A percentile compares a stretch with the other conserved stretches of the same genome.
Conservation (phyloP, 2,329 filamentous ascomycete species). For the Alternaria gaisen region DNA sequence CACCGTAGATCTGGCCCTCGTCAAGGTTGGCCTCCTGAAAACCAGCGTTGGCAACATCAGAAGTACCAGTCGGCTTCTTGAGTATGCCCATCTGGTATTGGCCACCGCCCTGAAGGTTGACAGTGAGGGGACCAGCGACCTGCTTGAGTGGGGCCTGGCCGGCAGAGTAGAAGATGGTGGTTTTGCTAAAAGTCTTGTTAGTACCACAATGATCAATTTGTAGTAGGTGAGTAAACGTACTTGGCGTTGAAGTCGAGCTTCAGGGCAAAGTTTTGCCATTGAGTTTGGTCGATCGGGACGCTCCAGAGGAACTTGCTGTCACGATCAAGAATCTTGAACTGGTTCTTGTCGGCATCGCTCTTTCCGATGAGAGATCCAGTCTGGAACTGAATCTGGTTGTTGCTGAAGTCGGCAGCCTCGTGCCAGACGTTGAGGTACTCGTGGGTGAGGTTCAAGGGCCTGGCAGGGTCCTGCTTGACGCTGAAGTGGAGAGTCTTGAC, state of each 20-base stretch:
- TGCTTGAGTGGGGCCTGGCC: conserved; percentile 56
- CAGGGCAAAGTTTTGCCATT: conserved; percentile 70
- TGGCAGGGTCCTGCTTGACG: conserved; percentile 61
- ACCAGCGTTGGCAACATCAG: conserved; percentile 51
- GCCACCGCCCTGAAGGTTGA: conserved; percentile 65
- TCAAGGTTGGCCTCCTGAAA: conserved; percentile 47
- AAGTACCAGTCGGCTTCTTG: conserved; percentile 65
- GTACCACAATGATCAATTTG: background rate
- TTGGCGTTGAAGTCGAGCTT: conserved; percentile 66
- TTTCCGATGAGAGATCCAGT: conserved; percentile 61
- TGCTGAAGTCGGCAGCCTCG: conserved; percentile 52
- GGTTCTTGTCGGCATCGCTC: conserved; percentile 55
- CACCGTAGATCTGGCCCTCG: conserved; percentile 53
- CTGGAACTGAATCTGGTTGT: conserved; percentile 60
- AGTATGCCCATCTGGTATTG: conserved; percentile 70
- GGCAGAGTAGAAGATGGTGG: conserved; percentile 66
- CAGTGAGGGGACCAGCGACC: conserved; percentile 58
- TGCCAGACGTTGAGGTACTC: conserved; percentile 64
- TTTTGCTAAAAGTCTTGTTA: conserved; percentile 54
- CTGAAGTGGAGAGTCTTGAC: conserved; percentile 71
- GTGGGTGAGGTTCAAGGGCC: conserved; percentile 67
- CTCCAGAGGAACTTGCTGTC: conserved; percentile 57
- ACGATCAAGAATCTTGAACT: conserved; percentile 53
- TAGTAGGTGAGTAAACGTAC: conserved; percentile 48
- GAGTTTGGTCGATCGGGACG: conserved; percentile 59